Evolutionary conservation across 2,329 filamentous ascomycete species (phyloP).

Genomic region (Zasmidium citrigriseum): DNA sequence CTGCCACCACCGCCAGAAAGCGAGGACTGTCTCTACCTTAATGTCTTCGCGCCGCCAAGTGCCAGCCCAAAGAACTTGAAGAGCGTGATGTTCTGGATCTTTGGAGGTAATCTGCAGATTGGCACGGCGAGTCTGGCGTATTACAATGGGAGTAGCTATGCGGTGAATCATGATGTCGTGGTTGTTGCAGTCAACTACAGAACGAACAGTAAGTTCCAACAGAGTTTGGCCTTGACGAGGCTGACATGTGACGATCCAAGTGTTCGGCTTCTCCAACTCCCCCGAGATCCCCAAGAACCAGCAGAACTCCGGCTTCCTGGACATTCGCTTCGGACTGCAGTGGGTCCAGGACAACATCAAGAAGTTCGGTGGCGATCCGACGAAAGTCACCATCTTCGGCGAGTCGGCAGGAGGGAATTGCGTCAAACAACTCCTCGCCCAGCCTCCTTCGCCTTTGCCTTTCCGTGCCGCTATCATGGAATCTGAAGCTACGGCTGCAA

Average conservation of each 20-base stretch:
- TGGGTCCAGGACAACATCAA: slow-evolving; percentile 55
- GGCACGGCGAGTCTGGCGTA: slow-evolving; percentile 18
- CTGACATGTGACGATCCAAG: slow-evolving; percentile 2
- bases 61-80: slow-evolving; percentile 15
- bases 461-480: slow-evolving; percentile 26
- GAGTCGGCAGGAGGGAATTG: slow-evolving; percentile 22
- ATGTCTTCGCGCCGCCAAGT: slow-evolving; percentile 17
- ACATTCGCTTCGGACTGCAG: slow-evolving; percentile 35
- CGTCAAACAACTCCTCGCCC: slow-evolving; percentile 18
- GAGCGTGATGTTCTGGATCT: slow-evolving; percentile 23
- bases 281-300: slow-evolving; percentile 32
- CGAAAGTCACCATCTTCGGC: slow-evolving; percentile 39
- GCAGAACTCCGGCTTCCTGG: slow-evolving; percentile 36
- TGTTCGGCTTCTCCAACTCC: slow-evolving; percentile 30
- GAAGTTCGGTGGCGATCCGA: slow-evolving; percentile 48
- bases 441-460: slow-evolving; percentile 20
- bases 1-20: slow-evolving; percentile 15
- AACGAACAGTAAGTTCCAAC: slow-evolving; percentile 15
- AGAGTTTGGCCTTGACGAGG: no score
- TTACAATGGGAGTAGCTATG: slow-evolving; percentile 22
- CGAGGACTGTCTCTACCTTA: slow-evolving; percentile 24
- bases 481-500: slow-evolving; percentile 8
- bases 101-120: slow-evolving; percentile 19
- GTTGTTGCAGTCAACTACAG: slow-evolving; percentile 24
- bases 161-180: slow-evolving; percentile 23